Percentiles rank a stretch among this genome's conserved stretches.
Conservation (phyloP, 306 rosid genomes). For the Lagenaria siceraria region DNA sequence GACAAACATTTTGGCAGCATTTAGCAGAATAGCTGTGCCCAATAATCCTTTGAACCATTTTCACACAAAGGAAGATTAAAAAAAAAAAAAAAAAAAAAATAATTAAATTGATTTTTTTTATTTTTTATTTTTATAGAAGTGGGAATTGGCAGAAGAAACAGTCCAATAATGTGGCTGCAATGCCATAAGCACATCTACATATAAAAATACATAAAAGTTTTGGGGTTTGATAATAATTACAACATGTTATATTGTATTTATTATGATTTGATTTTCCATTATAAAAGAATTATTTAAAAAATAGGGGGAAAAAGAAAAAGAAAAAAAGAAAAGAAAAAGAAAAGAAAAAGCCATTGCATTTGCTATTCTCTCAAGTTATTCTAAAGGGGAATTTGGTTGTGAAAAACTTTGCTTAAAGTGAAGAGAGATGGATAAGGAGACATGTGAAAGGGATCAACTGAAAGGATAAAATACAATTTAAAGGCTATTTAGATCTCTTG, state of each 20-base stretch:
- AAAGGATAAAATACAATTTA: not conserved
- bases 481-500: not conserved
- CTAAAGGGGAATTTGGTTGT: not conserved
- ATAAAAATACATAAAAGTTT: not conserved
- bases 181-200: not conserved
- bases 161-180: not conserved
- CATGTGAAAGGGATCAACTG: not conserved
- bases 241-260: not conserved
- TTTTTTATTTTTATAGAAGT: not conserved
- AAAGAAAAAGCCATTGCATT: not conserved
- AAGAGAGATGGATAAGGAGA: not conserved
- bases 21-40: not conserved
- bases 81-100: too few species aligned
- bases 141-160: not conserved
- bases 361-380: conserved; percentile 1
- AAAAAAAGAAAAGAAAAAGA: not conserved
- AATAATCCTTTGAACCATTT: not conserved
- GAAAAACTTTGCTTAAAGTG: conserved; percentile 5
- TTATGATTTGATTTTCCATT: not conserved
- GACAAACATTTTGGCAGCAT: conserved; percentile 6
- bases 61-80: not conserved
- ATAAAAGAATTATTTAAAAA: not conserved
- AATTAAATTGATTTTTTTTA: not conserved
- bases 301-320: not conserved
- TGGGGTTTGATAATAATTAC: not conserved